Evolutionary conservation across 176 grass and related monocot species (phyloP).

Genomic region (Chloris gayana): DNA sequence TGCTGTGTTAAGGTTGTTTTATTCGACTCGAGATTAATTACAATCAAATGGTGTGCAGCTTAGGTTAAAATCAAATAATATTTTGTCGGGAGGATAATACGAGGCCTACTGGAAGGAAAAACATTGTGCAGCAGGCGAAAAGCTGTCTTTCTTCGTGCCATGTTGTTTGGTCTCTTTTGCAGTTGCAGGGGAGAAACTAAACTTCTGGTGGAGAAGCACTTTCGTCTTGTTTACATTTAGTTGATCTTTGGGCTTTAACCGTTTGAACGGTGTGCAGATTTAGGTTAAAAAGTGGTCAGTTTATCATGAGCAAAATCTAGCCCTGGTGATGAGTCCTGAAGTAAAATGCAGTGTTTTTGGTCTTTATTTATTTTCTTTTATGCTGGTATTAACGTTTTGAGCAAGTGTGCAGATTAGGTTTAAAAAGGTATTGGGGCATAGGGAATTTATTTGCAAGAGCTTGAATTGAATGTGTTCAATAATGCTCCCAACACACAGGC

Average conservation of each 20-base stretch:
- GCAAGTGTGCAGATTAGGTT: conserved; percentile 65
- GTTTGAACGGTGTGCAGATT: conserved; percentile 37
- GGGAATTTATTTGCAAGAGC: conserved; percentile 35
- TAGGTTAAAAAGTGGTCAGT: conserved; percentile 39
- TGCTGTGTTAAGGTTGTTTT: conserved; percentile 23
- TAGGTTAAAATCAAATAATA: conserved; percentile 62
- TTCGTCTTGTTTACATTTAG: conserved; percentile 16
- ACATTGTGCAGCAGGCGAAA: conserved; percentile 47
- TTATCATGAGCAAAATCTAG: conserved; percentile 18
- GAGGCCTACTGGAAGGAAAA: conserved; percentile 50
- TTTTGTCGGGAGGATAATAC: conserved; percentile 49
- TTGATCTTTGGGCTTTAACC: conserved; percentile 31
- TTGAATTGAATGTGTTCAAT: conserved; percentile 26
- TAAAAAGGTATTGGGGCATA: conserved; percentile 47
- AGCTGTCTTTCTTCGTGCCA: conserved; percentile 27
- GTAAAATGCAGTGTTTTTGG: conserved; percentile 10
- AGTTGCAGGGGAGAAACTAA: conserved; percentile 58
- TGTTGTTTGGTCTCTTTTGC: conserved; percentile 57
- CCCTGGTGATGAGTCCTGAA: conserved; percentile 20
- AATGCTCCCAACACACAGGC: conserved; percentile 45
- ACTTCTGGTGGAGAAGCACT: conserved; percentile 30
- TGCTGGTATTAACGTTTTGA: conserved; percentile 44
- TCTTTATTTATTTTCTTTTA: conserved; percentile 21
- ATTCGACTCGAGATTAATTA: conserved; percentile 44
- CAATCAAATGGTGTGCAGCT: conserved; percentile 64